A percentile compares a stretch with the other conserved stretches of the same genome.
Evolutionary conservation across 805 yeast species (phyloP).

Genomic region (Yamadazyma nakazawae): DNA sequence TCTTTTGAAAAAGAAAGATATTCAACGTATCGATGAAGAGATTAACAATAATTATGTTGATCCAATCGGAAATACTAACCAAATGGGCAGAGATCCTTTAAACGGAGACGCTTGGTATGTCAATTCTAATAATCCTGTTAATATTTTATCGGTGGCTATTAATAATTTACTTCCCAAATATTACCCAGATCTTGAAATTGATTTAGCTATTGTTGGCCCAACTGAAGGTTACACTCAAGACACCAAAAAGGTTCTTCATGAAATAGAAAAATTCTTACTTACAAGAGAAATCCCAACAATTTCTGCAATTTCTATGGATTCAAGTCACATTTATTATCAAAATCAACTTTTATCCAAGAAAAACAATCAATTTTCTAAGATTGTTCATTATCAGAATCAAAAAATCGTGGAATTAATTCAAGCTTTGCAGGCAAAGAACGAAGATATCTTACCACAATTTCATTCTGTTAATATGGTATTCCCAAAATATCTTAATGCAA

Average conservation of each 20-base stretch:
- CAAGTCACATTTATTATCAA: constrained; percentile 29
- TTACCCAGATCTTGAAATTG: constrained; percentile 25
- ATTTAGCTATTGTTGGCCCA: constrained; percentile 35
- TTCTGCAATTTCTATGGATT: constrained; percentile 25
- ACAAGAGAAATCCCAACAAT: constrained; percentile 18
- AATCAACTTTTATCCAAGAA: constrained; percentile 23
- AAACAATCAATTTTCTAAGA: constrained; percentile 21
- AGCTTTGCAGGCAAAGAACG: constrained; percentile 6
- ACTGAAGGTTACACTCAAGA: constrained; percentile 20
- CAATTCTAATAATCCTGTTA: constrained; percentile 23
- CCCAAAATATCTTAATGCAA: constrained; percentile 10
- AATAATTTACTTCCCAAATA: constrained; percentile 24
- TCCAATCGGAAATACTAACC: constrained; percentile 6
- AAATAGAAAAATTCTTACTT: constrained; percentile 7
- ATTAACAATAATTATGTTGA: neutral
- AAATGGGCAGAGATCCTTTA: constrained; percentile 35
- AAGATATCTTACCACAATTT: constrained; percentile 5
- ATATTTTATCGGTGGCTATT: constrained; percentile 23
- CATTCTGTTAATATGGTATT: constrained; percentile 10
- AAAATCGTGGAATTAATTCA: constrained; percentile 21
- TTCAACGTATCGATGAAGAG: constrained; percentile 7
- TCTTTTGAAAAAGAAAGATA: constrained; percentile 9
- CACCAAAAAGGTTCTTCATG: neutral
- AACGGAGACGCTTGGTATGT: constrained; percentile 33
- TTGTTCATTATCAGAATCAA: constrained; percentile 23